phyloP scores from a whole-genome alignment of 139 green algal species.

The Picochlorum sp. region DNA sequence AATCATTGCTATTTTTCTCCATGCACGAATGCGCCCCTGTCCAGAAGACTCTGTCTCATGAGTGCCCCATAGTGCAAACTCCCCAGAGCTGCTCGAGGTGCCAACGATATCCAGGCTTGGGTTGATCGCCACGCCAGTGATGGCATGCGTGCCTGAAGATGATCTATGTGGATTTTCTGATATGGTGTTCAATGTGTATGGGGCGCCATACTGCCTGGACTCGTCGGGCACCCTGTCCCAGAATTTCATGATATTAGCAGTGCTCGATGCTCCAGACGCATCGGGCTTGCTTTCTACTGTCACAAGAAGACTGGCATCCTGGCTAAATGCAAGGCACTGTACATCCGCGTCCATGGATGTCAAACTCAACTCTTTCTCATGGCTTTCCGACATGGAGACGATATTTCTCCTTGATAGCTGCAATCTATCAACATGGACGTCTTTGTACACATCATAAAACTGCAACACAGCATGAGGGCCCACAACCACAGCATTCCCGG shows the following conservation, averaged over 20 bases:
- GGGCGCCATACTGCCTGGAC: conserved; percentile 1
- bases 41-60: not conserved
- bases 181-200: conserved; percentile 45
- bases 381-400: conserved; percentile 29
- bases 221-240: not conserved
- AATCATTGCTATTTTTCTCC: conserved; percentile 5
- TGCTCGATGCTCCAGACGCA: conserved; percentile 11
- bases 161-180: conserved; percentile 45
- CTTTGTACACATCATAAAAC: conserved; percentile 46
- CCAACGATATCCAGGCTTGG: not conserved
- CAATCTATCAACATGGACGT: conserved; percentile 42
- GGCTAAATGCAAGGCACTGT: conserved; percentile 40
- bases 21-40: conserved; percentile 6
- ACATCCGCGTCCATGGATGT: conserved; percentile 5
- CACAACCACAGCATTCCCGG: conserved; percentile 41
- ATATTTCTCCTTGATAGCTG: conserved; percentile 49
- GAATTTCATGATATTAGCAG: conserved; percentile 4
- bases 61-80: conserved; percentile 40
- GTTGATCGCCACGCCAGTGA: not conserved
- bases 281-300: conserved; percentile 53
- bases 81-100: not conserved
- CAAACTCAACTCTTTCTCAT: conserved; percentile 8
- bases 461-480: conserved; percentile 47
- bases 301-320: conserved; percentile 24
- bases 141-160: not conserved